Base-by-base conservation (phyloP, 768 basidiomycete species). In the Suillus spraguei region DNA sequence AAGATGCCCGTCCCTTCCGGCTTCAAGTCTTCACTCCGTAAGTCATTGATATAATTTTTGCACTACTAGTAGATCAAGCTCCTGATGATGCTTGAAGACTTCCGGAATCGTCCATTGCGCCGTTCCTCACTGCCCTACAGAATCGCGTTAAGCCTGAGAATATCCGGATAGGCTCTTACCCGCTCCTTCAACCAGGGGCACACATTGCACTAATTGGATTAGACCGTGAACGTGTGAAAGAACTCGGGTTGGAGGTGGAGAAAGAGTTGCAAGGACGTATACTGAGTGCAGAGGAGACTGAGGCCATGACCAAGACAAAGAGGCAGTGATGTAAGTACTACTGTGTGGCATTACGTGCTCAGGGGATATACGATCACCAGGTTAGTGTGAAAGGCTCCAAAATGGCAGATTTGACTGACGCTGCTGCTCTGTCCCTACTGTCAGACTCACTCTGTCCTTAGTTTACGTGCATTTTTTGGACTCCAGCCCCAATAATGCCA, bases 11-110 rank as follows among this genome's bases (percentile, higher is more conserved):
- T 62, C 94, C 93, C 0, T 84, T 83, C 72, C 82, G 95, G 55
- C 85, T 92, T 53, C 89, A 96, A 70, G 84, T 97, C 7, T 95
- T 90, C 74, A 97, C 96, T 9, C 79, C 83, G 92, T 94, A 72
- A 66, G 83, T 65, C 49, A 22, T 49, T 0, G 11, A 3, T 41
- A 32, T 17, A 41, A 41, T 39, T 28, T 20, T 7, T 28, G 3
- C 38, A 4, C 24, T 7, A 17, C 10, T 6, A 9, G 16, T 8
- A 36, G 42, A 36, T 62, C 47, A 22, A 52, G 24, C 20, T 44
- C 42, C 47, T 36, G 46, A 36, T 22, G 2, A 42, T 22, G 10
- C 28, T n/a, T 33, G 17, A 63, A 80, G 91, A 74, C 66, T 85
- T 56, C 84, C 92, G 0, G 96, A 98, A 79, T 93, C 92, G 2